Evolutionary conservation across 192 early-diverging fungal genomes (phyloP).

Genomic region (Spizellomyces sp.): DNA sequence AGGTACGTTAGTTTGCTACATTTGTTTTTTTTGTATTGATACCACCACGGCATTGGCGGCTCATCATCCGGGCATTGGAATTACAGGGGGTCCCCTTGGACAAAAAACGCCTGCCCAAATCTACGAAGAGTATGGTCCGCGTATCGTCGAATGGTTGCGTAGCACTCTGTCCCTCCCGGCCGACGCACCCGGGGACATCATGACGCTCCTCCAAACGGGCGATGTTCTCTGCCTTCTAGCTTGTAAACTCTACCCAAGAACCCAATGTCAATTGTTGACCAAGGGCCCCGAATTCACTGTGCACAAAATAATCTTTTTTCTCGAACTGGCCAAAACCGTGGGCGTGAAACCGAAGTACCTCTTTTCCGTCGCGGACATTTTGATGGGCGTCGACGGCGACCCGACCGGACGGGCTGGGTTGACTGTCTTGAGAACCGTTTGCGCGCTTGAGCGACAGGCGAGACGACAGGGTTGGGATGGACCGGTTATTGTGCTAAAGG

Average conservation of each 20-base stretch:
- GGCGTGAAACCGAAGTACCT: conserved; percentile 46
- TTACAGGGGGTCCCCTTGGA: not conserved
- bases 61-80: too few species aligned
- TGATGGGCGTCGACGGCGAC: conserved; percentile 36
- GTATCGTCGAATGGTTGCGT: conserved; percentile 39
- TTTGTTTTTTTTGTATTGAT: too few species aligned
- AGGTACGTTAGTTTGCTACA: too few species aligned
- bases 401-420: conserved; percentile 23
- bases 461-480: conserved; percentile 50
- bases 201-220: conserved; percentile 43
- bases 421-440: conserved; percentile 46
- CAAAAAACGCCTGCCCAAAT: not conserved
- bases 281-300: conserved; percentile 53
- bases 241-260: conserved; percentile 43
- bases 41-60: too few species aligned
- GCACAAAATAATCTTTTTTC: conserved; percentile 59
- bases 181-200: conserved; percentile 12
- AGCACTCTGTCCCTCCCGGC: not conserved
- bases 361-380: conserved; percentile 47
- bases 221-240: conserved; percentile 50
- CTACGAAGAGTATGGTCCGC: conserved; percentile 48
- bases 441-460: conserved; percentile 53
- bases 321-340: conserved; percentile 55
- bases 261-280: conserved; percentile 50
- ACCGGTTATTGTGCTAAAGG: conserved; percentile 41